Conservation (phyloP, 345 rosid species). For the Eucalyptus brandiana region DNA sequence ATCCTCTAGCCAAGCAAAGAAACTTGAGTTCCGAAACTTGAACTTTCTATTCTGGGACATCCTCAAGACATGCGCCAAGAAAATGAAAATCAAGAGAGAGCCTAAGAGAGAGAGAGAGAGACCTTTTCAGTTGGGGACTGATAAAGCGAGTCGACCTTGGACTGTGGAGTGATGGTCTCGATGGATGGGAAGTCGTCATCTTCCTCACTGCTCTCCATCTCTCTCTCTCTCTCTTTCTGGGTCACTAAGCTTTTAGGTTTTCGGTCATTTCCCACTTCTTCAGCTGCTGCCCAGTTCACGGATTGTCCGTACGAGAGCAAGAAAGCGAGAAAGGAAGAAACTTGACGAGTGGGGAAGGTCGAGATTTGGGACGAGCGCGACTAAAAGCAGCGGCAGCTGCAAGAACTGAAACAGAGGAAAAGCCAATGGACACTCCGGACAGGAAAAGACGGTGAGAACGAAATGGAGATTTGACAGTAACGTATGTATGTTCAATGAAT, state of each 20-base stretch:
- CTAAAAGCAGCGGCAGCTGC: background rate
- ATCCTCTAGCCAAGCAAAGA: background rate
- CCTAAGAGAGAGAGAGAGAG: background rate
- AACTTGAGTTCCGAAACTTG: background rate
- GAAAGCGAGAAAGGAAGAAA: background rate
- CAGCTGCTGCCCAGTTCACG: background rate
- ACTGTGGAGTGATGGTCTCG: slow-evolving; percentile 80
- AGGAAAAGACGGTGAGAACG: background rate
- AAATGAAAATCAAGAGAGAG: background rate
- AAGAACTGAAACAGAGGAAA: background rate
- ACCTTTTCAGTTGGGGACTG: slow-evolving; percentile 92
- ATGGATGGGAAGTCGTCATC: slow-evolving; percentile 88
- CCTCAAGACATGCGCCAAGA: background rate
- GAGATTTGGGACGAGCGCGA: background rate
- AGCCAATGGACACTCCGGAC: background rate
- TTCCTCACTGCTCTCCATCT: slow-evolving; percentile 95
- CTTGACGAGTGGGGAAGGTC: background rate
- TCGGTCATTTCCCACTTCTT: background rate
- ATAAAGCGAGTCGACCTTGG: slow-evolving; percentile 71
- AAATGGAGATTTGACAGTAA: background rate
- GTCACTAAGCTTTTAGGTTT: background rate
- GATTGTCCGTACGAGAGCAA: background rate
- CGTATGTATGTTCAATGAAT: background rate
- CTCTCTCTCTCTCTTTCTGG: background rate
- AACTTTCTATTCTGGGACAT: background rate